Percentiles rank a stretch among this genome's conserved stretches.
Conservation (phyloP, 768 basidiomycete genomes). For the Phallus indusiatus region DNA sequence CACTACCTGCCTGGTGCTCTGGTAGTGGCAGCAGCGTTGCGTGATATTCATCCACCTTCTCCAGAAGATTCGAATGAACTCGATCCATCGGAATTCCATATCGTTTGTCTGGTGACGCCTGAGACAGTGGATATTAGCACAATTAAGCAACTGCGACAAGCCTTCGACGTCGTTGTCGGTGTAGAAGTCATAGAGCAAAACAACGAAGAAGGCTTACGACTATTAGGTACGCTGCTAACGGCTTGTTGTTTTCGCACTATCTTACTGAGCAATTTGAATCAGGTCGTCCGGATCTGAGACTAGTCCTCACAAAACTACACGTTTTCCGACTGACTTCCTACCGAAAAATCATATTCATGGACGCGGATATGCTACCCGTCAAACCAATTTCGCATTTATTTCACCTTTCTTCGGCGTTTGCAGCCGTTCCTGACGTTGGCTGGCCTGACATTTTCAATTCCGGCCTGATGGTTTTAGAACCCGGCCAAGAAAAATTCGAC, state of each 20-base stretch:
- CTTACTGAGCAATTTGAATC: slow-evolving; percentile 8
- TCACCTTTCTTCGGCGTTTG: slow-evolving; percentile 68
- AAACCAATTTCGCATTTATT: slow-evolving; percentile 93
- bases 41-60: slow-evolving; percentile 62
- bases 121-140: slow-evolving; percentile 81
- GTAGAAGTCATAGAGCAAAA: slow-evolving; percentile 80
- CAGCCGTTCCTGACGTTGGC: slow-evolving; percentile 92
- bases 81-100: slow-evolving; percentile 44
- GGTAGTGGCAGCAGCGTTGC: slow-evolving; percentile 74
- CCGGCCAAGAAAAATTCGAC: slow-evolving; percentile 74
- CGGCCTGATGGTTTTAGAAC: slow-evolving; percentile 82
- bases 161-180: slow-evolving; percentile 80
- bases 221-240: slow-evolving; percentile 62
- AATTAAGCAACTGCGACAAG: slow-evolving; percentile 68
- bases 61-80: slow-evolving; percentile 44
- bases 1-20: slow-evolving; percentile 90
- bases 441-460: slow-evolving; percentile 99
- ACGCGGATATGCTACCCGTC: slow-evolving; percentile 85
- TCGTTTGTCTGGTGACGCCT: slow-evolving; percentile 89
- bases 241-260: background rate
- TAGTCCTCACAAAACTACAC: slow-evolving; percentile 94
- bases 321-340: slow-evolving; percentile 87
- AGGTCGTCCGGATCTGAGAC: slow-evolving; percentile 92
- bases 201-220: slow-evolving; percentile 52
- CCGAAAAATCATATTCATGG: slow-evolving; percentile 80